Base-by-base conservation (phyloP, 305 asterid species). In the Fraxinus xanthoxyloides region DNA sequence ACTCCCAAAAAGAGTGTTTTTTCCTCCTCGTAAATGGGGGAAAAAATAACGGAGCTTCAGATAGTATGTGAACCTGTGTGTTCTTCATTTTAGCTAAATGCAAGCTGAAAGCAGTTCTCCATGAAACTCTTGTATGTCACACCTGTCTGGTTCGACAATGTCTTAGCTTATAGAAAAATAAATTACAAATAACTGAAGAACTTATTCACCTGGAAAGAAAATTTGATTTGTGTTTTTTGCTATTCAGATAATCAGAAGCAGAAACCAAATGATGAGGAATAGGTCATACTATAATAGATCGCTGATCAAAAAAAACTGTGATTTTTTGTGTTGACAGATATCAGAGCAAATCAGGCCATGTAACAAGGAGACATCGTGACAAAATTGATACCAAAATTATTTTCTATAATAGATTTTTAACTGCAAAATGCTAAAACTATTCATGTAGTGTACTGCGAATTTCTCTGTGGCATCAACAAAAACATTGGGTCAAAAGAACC, bases 81-180 rank as follows among this genome's bases (percentile, higher is more conserved):
- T 85, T 85, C 92, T 84, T 89, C 97, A 92, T 92, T 82, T 87
- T 89, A 90, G 87, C 87, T 85, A 84, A 77, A 75, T 32, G 81
- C 86, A 74, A 78, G 85, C 82, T 82, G 88, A 80, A 35, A 61
- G 70, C 63, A 81, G 40, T 86, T 85, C 87, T 87, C 90, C 92
- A 88, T 87, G 78, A 88, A 88, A 85, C 87, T 84, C 77, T 23
- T 28, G 76, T 43, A 19, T 7, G 28, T 65, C 56, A 54, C 43
- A 75, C 48, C 76, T 70, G 78, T 79, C 77, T 5, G 76, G 80
- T 69, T 79, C 72, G 78, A 79, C 34, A 73, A 24, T 51, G 75
- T 76, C 67, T 78, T 82, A 3, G 81, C 85, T 76, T 81, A 36
- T 24, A 77, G 70, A 81, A 21, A 70, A 83, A 69, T 32, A 65